phyloP scores from a whole-genome alignment of 192 early-diverging fungal species.

The Coemansia sp. region DNA sequence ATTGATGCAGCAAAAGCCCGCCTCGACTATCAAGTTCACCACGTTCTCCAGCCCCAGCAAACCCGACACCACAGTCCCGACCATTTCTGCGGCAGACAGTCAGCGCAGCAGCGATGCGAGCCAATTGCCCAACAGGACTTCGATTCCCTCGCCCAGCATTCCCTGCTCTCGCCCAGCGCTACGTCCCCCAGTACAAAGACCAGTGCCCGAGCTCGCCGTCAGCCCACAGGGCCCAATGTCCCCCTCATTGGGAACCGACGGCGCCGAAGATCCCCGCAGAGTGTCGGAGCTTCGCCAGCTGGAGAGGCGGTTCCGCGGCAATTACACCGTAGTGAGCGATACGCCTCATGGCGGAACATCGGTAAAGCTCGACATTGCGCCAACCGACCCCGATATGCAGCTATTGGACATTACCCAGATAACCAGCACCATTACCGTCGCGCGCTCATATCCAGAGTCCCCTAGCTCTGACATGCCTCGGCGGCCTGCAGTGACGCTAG shows the following conservation, averaged over 20 bases:
- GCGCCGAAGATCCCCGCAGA: conserved; percentile 13
- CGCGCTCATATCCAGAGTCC: conserved; percentile 16
- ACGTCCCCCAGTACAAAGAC: conserved; percentile 29
- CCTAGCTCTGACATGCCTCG: background rate
- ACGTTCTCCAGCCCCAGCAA: conserved; percentile 20
- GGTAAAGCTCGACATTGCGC: conserved; percentile 26
- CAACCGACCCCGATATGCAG: conserved; percentile 43
- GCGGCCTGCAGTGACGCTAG: conserved; percentile 15
- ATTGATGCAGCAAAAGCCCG: conserved; percentile 60
- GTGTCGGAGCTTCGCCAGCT: conserved; percentile 40
- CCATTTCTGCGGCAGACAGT: background rate
- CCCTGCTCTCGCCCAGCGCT: background rate
- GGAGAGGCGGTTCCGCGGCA: conserved; percentile 46
- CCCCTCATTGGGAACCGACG: background rate
- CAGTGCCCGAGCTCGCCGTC: conserved; percentile 8
- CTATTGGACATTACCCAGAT: conserved; percentile 28
- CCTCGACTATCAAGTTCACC: conserved; percentile 59
- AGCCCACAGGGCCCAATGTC: background rate
- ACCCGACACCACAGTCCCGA: background rate
- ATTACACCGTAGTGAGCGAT: conserved; percentile 20
- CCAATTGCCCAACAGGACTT: background rate
- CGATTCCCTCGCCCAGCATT: background rate
- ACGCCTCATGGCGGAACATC: conserved; percentile 4
- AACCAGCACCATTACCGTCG: conserved; percentile 16
- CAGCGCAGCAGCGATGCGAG: background rate